A percentile compares a stretch with the other conserved stretches of the same genome.
Evolutionary conservation across 2,329 filamentous ascomycete species (phyloP).

Genomic region (Dothideomycetidae sp.): DNA sequence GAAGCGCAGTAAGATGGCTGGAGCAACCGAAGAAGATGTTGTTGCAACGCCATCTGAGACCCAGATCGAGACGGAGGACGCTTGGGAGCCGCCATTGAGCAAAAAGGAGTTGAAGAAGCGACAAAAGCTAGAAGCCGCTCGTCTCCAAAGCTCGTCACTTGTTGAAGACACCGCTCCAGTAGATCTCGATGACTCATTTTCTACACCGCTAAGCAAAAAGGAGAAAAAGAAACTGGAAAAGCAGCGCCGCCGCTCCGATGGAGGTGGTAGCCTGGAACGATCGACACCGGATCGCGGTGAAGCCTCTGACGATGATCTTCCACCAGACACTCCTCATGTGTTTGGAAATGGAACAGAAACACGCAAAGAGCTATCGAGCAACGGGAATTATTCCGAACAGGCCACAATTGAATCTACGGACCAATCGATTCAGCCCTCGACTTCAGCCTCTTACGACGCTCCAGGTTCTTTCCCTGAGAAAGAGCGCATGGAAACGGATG

Average conservation of each 20-base stretch:
- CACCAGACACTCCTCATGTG: no score
- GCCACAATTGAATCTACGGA: no score
- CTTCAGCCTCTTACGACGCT: no score
- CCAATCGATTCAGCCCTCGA: no score
- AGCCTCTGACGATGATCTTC: no score
- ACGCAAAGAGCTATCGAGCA: no score
- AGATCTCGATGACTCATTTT: slow-evolving; percentile 6
- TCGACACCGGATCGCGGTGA: no score
- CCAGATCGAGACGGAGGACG: slow-evolving; percentile 20
- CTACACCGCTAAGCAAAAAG: slow-evolving; percentile 14
- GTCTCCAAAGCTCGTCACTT: slow-evolving; percentile 10
- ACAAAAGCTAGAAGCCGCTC: slow-evolving; percentile 15
- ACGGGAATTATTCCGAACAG: no score
- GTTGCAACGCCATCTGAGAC: slow-evolving; percentile 15
- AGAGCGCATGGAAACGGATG: slow-evolving; percentile 13
- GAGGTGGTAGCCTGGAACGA: background rate
- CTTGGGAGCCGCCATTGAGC: slow-evolving; percentile 25
- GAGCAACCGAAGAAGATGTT: slow-evolving; percentile 12
- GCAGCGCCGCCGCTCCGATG: slow-evolving; percentile 5
- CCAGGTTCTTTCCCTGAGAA: slow-evolving; percentile 9
- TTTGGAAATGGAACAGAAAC: no score
- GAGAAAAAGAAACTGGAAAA: slow-evolving; percentile 18
- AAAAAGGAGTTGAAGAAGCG: slow-evolving; percentile 38
- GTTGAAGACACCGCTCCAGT: slow-evolving; percentile 2
- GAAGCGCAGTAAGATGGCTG: slow-evolving; percentile 15